phyloP scores from a whole-genome alignment of 140 eudicot genomes.

The Bidens hawaiensis region DNA sequence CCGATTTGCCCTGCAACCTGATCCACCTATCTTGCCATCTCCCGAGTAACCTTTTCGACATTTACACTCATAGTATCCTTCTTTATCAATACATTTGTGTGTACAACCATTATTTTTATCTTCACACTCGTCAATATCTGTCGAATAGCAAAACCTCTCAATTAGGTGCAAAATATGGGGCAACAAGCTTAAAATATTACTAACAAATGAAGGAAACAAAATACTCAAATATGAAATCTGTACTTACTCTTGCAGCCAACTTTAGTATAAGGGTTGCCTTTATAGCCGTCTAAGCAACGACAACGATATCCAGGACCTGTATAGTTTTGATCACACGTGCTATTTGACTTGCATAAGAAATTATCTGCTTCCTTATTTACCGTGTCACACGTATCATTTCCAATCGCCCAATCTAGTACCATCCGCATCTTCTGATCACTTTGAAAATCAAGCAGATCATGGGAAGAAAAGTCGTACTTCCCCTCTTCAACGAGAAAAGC shows the following conservation, averaged over 20 bases:
- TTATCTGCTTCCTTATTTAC: not conserved
- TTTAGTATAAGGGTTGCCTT: conserved; percentile 15
- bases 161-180: too few species aligned
- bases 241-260: not conserved
- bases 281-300: conserved; percentile 4
- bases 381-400: conserved; percentile 2
- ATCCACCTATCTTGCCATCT: conserved; percentile 12
- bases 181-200: too few species aligned
- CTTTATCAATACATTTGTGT: not conserved
- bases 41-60: conserved; percentile 28
- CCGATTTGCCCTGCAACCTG: not conserved
- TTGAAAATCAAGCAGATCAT: not conserved
- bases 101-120: not conserved
- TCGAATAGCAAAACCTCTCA: not conserved
- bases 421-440: not conserved
- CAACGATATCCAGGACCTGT: conserved; percentile 24
- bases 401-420: not conserved
- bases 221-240: not conserved
- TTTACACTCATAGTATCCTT: not conserved
- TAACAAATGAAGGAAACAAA: not conserved
- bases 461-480: not conserved
- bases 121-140: conserved; percentile 26
- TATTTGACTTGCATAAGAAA: conserved; percentile 14
- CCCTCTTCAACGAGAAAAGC: conserved; percentile 5
- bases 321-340: not conserved